A percentile compares a stretch with the other conserved stretches of the same genome.
Evolutionary conservation across 768 basidiomycete species (phyloP).

Genomic region (Hygrocybe punicea): DNA sequence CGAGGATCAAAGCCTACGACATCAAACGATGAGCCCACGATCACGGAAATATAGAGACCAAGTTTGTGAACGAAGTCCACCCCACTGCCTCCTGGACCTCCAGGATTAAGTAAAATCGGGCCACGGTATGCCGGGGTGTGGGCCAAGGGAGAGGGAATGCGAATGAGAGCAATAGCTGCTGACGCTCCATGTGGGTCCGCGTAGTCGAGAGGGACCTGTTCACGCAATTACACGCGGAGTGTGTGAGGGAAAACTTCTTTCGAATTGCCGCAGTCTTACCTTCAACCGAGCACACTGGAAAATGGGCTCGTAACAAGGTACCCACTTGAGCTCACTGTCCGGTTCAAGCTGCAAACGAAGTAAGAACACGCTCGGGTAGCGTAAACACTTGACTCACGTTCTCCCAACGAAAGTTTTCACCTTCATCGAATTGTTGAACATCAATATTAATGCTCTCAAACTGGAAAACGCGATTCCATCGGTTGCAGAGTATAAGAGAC

Average conservation of each 20-base stretch:
- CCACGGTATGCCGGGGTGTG: constrained; percentile 36
- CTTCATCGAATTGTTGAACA: no score
- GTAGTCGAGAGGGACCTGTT: constrained; percentile 47
- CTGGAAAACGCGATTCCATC: no score
- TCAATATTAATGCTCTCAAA: no score
- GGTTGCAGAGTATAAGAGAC: no score
- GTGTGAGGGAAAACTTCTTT: background rate
- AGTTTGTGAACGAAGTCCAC: constrained; percentile 24
- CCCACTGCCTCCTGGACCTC: constrained; percentile 49
- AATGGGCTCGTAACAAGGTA: constrained; percentile 15
- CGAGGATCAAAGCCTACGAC: constrained; percentile 47
- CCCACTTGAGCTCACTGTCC: constrained; percentile 25
- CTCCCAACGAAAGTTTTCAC: constrained; percentile 6
- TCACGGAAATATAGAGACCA: constrained; percentile 25
- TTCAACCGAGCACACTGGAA: constrained; percentile 27
- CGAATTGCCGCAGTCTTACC: constrained; percentile 8
- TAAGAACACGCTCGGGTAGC: background rate
- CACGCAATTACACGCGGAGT: background rate
- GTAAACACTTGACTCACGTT: background rate
- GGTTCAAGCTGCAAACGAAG: constrained; percentile 15
- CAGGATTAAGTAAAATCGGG: constrained; percentile 46
- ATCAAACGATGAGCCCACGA: constrained; percentile 45
- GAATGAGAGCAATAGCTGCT: constrained; percentile 42
- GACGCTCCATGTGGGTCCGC: constrained; percentile 36
- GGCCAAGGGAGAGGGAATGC: constrained; percentile 35